Evolutionary conservation across 352 stramenopile species (phyloP).

Genomic region (Albugo laibachii): DNA sequence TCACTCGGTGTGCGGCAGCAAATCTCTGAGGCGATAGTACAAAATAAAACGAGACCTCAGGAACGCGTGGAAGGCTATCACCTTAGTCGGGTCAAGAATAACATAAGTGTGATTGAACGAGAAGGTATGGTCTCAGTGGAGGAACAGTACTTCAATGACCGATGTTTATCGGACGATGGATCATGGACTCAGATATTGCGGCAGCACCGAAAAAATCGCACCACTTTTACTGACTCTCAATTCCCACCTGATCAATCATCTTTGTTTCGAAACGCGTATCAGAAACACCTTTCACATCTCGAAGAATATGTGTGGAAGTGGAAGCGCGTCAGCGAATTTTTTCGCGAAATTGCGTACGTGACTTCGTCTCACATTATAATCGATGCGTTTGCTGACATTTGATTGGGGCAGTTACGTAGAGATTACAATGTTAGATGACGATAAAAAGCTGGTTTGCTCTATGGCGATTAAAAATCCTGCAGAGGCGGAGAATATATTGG

Average conservation of each 20-base stretch:
- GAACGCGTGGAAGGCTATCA: conserved; percentile 52
- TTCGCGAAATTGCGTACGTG: conserved; percentile 59
- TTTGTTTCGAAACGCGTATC: conserved; percentile 35
- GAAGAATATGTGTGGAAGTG: conserved; percentile 67
- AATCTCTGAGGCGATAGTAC: conserved; percentile 49
- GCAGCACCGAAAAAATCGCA: conserved; percentile 37
- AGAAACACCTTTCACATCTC: conserved; percentile 51
- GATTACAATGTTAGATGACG: conserved; percentile 69
- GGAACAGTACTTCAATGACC: conserved; percentile 48
- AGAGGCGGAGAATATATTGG: conserved; percentile 55
- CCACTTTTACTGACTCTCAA: conserved; percentile 68
- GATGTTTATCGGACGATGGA: conserved; percentile 35
- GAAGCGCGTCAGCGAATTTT: conserved; percentile 73
- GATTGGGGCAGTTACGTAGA: conserved; percentile 25
- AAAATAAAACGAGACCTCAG: conserved; percentile 27
- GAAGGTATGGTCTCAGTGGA: conserved; percentile 29
- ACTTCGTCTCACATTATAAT: background rate
- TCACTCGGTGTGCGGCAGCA: conserved; percentile 40
- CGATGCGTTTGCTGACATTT: background rate
- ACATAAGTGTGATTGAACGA: conserved; percentile 46
- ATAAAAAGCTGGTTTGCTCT: conserved; percentile 59
- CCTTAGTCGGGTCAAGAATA: conserved; percentile 45
- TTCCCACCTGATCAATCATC: conserved; percentile 49
- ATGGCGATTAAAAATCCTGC: conserved; percentile 65
- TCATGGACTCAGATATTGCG: conserved; percentile 62